phyloP scores from a whole-genome alignment of 2,329 filamentous ascomycete species.

The Chrysoporthe austroafricana region DNA sequence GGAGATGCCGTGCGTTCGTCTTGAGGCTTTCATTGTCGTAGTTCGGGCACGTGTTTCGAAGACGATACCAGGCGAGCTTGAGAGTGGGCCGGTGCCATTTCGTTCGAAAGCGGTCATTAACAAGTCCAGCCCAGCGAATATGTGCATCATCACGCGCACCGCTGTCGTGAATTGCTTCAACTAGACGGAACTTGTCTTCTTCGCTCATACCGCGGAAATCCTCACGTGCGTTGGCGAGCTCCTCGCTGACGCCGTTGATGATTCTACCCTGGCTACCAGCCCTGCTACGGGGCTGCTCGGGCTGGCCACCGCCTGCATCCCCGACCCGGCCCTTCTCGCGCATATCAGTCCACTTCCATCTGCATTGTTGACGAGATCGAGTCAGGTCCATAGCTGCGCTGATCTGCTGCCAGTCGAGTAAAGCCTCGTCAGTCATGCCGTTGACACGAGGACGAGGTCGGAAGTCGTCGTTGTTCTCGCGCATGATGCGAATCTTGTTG shows the following conservation, averaged over 20 bases:
- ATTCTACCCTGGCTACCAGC: conserved; percentile 9
- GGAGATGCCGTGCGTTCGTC: conserved; percentile 42
- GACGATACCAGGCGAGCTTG: conserved; percentile 45
- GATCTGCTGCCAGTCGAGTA: conserved; percentile 69
- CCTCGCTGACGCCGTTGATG: conserved; percentile 44
- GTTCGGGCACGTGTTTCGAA: conserved; percentile 41
- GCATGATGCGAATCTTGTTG: conserved; percentile 47
- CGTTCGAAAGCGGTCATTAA: conserved; percentile 45
- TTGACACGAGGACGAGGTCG: conserved; percentile 31
- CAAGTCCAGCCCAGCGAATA: conserved; percentile 54
- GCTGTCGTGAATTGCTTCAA: conserved; percentile 48
- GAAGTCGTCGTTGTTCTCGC: conserved; percentile 36
- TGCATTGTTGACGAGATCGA: conserved; percentile 69
- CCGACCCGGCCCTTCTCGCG: conserved; percentile 36
- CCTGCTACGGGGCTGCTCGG: conserved; percentile 28
- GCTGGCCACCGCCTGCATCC: conserved; percentile 28
- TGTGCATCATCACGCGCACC: conserved; percentile 47
- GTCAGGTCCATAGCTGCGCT: conserved; percentile 64
- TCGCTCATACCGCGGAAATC: conserved; percentile 48
- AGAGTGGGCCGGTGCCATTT: conserved; percentile 44
- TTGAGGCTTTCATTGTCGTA: conserved; percentile 38
- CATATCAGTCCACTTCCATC: conserved; percentile 66
- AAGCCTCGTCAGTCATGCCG: conserved; percentile 49
- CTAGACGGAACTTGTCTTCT: conserved; percentile 49
- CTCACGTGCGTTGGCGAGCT: conserved; percentile 47